Base-by-base conservation (phyloP, 2,329 filamentous ascomycete genomes). In the Aspergillus versicolor region DNA sequence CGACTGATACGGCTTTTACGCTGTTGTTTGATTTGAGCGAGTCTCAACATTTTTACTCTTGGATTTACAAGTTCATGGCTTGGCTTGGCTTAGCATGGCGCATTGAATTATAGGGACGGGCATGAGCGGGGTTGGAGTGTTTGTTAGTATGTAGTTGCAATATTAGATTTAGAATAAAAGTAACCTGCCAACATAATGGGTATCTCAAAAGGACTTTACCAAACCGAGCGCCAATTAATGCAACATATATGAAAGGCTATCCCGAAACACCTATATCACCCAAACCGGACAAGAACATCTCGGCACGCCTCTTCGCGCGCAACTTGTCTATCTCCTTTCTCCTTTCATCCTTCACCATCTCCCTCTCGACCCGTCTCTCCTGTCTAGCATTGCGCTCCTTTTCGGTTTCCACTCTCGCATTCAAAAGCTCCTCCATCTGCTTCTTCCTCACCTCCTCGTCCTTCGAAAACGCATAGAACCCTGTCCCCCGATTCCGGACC, bases 381-480 rank as follows among this genome's bases (percentile, higher is more conserved):
- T 84, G 81, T 60, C 81, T 77, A 63, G 80, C 80, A 59, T 75
- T 74, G 57, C 89, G 79, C 64, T 83, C 82, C 53, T 79, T 77
- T 73, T 92, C 88, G 51, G 90, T 94, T 68, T 85, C 83, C 60
- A 79, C 75, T 57, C 90, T 80, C 71, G 91, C 87, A 64, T 81
- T 79, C 61, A 85, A 82, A 54, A 97, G 77, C 44, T 81, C 82
- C 63, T 84, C 81, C 90, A 97, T 96, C 80, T 97, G 90, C 66
- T 75, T 74, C 69, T 87, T 80, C 47, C 84, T 75, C 62, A 81
- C 79, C 63, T 83, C 86, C 68, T 88, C 87, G 72, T 96, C 89
- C 63, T 83, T 84, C 57, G 88, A 91, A 71, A 99, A 97, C 56
- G 89, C 87, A 77, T 92, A 97, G 76, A 97, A 99, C 0, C 90